A percentile compares a stretch with the other conserved stretches of the same genome.
Conservation (phyloP, 257 asterid genomes). For the Avicennia marina region DNA sequence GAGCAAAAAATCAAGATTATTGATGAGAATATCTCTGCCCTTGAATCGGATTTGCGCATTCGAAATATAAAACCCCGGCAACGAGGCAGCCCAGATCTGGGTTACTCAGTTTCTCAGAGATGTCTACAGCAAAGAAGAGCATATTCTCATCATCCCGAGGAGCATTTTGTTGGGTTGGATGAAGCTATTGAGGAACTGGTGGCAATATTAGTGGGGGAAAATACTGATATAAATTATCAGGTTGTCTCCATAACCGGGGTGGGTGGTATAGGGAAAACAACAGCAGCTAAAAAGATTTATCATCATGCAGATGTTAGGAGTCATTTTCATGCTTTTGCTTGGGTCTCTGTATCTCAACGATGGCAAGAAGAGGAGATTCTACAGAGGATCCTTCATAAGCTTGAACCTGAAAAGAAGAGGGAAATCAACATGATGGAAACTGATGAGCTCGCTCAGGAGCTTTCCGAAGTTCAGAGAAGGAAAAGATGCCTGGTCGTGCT, state of each 20-base stretch:
- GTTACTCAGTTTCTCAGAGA: conserved; percentile 11
- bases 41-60: conserved; percentile 34
- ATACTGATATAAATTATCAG: conserved; percentile 9
- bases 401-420: conserved; percentile 37
- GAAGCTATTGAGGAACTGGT: conserved; percentile 35
- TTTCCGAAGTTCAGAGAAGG: conserved; percentile 29
- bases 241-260: conserved; percentile 38
- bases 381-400: conserved; percentile 40
- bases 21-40: conserved; percentile 33
- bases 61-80: conserved; percentile 22
- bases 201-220: conserved; percentile 19
- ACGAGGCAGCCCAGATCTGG: conserved; percentile 20
- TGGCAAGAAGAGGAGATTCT: conserved; percentile 42
- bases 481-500: conserved; percentile 42
- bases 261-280: conserved; percentile 59
- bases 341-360: conserved; percentile 48
- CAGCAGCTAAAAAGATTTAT: conserved; percentile 38
- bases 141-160: conserved; percentile 33
- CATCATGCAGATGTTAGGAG: conserved; percentile 24
- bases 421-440: conserved; percentile 18
- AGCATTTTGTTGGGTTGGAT: conserved; percentile 43
- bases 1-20: conserved; percentile 29
- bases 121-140: conserved; percentile 24
- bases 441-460: conserved; percentile 38
- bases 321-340: conserved; percentile 46